A percentile compares a stretch with the other conserved stretches of the same genome.
Evolutionary conservation across 169 alveolate species (phyloP).

Genomic region (Eimeria sp.): DNA sequence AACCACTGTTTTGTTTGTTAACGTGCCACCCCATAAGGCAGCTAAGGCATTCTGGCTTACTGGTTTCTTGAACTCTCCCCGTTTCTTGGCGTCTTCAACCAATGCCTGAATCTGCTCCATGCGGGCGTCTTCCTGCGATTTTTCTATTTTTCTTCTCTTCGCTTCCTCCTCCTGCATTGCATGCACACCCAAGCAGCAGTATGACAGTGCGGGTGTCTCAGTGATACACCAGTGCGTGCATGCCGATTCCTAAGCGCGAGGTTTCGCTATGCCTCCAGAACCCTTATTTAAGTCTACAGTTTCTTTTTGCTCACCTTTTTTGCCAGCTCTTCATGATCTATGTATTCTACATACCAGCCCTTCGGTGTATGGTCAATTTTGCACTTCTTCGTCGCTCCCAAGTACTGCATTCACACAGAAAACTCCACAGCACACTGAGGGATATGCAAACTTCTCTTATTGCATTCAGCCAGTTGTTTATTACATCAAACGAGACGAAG

Average conservation of each 20-base stretch:
- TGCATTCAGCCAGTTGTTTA: too few relatives aligned
- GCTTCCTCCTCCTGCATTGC: constrained; percentile 65
- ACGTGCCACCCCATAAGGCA: neutral
- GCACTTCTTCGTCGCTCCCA: constrained; percentile 96
- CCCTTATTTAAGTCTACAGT: neutral
- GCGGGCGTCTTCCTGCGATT: constrained; percentile 77
- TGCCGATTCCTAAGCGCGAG: neutral
- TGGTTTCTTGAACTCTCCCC: constrained; percentile 54
- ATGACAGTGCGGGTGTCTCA: too few relatives aligned
- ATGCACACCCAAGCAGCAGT: neutral
- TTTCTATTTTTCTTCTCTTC: constrained; percentile 70
- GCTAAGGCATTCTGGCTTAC: constrained; percentile 7
- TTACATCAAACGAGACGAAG: neutral
- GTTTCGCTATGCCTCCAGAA: neutral
- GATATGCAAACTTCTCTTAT: neutral
- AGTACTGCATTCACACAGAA: constrained; percentile 85
- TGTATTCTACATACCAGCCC: constrained; percentile 96
- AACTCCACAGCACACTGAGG: neutral
- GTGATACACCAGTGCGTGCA: neutral
- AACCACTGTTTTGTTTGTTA: neutral
- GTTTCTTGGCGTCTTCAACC: constrained; percentile 72
- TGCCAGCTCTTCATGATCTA: constrained; percentile 91
- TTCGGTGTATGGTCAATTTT: constrained; percentile 95
- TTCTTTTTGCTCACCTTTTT: constrained; percentile 79
- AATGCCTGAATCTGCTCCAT: constrained; percentile 63